phyloP scores from a whole-genome alignment of 306 rosid species.

The Crotalaria pallida region DNA sequence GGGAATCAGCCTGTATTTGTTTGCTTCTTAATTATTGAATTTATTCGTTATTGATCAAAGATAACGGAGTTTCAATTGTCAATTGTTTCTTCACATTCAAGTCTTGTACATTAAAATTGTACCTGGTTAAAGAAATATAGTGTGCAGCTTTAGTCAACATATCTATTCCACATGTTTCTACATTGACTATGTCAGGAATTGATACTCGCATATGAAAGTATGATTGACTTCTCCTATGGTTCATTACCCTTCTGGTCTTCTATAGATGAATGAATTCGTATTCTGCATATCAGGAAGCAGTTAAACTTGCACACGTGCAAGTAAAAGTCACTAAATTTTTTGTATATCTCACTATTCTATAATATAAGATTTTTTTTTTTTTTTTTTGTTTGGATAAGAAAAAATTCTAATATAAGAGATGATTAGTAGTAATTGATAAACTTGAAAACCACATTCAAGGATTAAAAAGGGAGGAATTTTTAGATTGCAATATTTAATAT shows the following conservation, averaged over 20 bases:
- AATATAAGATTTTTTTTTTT: not conserved
- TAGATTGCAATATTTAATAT: not conserved
- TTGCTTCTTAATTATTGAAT: conserved; percentile 15
- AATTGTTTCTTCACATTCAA: not conserved
- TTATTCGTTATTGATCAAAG: not conserved
- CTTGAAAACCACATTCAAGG: not conserved
- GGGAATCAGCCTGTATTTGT: not conserved
- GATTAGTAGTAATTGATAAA: not conserved
- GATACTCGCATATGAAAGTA: not conserved
- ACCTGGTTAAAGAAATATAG: not conserved
- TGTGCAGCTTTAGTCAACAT: not conserved
- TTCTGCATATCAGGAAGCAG: not conserved
- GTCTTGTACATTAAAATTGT: conserved; percentile 1
- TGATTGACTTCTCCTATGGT: not conserved
- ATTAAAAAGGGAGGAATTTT: not conserved
- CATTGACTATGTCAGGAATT: not conserved
- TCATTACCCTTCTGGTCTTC: not conserved
- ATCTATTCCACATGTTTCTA: not conserved
- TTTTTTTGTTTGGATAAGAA: too few species aligned
- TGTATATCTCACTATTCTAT: not conserved
- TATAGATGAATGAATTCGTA: not conserved
- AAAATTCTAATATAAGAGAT: too few species aligned
- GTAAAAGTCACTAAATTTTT: not conserved
- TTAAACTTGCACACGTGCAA: not conserved
- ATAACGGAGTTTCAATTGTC: not conserved